Conservation (phyloP, 1,284 basidiomycete genomes). For the Heterobasidion occidentale region DNA sequence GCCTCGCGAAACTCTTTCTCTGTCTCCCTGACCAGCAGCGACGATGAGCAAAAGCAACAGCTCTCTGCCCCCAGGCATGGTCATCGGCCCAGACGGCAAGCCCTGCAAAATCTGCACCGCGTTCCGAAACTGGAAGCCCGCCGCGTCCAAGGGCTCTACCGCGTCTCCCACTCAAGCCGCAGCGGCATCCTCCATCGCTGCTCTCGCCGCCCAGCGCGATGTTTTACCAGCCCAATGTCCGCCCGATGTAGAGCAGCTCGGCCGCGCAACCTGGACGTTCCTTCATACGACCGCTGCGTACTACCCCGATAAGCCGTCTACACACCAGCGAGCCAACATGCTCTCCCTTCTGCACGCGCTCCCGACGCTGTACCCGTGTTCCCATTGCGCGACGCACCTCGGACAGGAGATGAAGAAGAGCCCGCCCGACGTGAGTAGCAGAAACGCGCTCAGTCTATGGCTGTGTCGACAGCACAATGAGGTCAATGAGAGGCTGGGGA, state of each 20-base stretch:
- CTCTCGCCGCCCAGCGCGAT: constrained; percentile 26
- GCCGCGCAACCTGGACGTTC: constrained; percentile 92
- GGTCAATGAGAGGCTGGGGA: constrained; percentile 82
- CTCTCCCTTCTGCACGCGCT: constrained; percentile 68
- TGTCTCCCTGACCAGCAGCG: background rate
- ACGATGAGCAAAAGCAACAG: background rate
- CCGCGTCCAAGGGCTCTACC: constrained; percentile 12
- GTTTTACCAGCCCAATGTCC: constrained; percentile 68
- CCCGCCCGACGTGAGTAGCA: constrained; percentile 70
- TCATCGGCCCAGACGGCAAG: constrained; percentile 87
- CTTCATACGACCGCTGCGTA: constrained; percentile 91
- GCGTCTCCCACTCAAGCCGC: constrained; percentile 33
- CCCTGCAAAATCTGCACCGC: constrained; percentile 89
- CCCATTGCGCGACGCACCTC: constrained; percentile 78
- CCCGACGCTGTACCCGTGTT: constrained; percentile 82
- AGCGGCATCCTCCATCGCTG: constrained; percentile 27
- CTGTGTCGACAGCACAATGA: constrained; percentile 88
- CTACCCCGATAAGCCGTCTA: constrained; percentile 75
- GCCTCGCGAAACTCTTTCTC: background rate
- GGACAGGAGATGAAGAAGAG: constrained; percentile 53
- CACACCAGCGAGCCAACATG: constrained; percentile 75
- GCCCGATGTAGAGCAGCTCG: constrained; percentile 80
- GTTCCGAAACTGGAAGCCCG: constrained; percentile 66
- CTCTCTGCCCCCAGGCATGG: constrained; percentile 63
- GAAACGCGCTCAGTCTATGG: constrained; percentile 72